These are phyloP conservation scores for Cyphellophora attinorum DNA, from an alignment of 2,329 filamentous ascomycete species.

Conservation along the genomic window DNA sequence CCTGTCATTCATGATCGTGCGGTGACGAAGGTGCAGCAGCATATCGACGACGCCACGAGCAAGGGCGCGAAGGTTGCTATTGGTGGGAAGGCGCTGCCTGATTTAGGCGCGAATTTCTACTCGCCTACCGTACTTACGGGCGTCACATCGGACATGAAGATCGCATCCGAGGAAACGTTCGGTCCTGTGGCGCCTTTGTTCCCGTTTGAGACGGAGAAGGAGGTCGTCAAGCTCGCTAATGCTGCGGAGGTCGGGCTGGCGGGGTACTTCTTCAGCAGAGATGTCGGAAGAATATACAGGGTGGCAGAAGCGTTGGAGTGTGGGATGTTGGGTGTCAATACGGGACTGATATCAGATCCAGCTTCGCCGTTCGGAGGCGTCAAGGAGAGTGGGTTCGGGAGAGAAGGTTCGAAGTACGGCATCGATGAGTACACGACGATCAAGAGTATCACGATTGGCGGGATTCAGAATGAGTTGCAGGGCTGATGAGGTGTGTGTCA, in stretches of 20 bases:
- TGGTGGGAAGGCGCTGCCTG: slow-evolving; percentile 64
- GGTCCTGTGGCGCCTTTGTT: slow-evolving; percentile 88
- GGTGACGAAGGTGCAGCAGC: slow-evolving; percentile 65
- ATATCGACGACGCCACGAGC: slow-evolving; percentile 67
- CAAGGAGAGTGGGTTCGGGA: slow-evolving; percentile 71
- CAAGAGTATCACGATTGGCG: slow-evolving; percentile 60
- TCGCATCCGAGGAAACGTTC: slow-evolving; percentile 86
- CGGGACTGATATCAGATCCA: slow-evolving; percentile 51
- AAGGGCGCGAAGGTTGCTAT: slow-evolving; percentile 68
- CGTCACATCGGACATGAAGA: slow-evolving; percentile 76
- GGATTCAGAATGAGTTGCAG: slow-evolving; percentile 51
- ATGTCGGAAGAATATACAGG: slow-evolving; percentile 49
- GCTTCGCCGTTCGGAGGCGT: slow-evolving; percentile 63
- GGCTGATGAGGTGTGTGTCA: slow-evolving; percentile 17
- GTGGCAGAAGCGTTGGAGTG: slow-evolving; percentile 49
- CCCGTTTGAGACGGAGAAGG: slow-evolving; percentile 76
- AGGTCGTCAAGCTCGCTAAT: slow-evolving; percentile 80
- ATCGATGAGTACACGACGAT: slow-evolving; percentile 66
- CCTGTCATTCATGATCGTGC: slow-evolving; percentile 67
- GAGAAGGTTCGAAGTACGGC: slow-evolving; percentile 63
- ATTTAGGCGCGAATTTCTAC: slow-evolving; percentile 79
- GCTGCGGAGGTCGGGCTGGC: slow-evolving; percentile 75
- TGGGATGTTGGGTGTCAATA: slow-evolving; percentile 57
- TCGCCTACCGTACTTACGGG: slow-evolving; percentile 80
- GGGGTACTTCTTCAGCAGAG: slow-evolving; percentile 78